Conservation (phyloP, 1,284 basidiomycete species). For the Ganoderma leucocontextum region DNA sequence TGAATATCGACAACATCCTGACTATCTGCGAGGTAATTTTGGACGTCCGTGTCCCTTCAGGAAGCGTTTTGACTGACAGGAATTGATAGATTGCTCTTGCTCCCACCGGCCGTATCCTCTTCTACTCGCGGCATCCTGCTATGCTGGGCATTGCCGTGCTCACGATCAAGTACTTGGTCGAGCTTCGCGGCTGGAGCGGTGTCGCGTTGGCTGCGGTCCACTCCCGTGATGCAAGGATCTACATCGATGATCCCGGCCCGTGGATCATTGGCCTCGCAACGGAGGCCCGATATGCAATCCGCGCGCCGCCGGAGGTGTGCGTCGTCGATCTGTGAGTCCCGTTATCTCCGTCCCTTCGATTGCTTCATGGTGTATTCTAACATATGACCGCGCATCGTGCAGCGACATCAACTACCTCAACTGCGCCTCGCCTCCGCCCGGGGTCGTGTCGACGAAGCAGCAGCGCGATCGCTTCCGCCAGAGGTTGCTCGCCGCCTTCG, state of each 20-base stretch:
- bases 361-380: constrained; percentile 9
- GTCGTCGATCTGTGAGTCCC: constrained; percentile 86
- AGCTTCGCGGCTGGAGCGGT: constrained; percentile 94
- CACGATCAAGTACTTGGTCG: constrained; percentile 92
- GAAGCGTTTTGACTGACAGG: constrained; percentile 11
- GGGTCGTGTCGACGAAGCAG: constrained; percentile 82
- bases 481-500: constrained; percentile 81
- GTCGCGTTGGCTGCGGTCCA: constrained; percentile 88
- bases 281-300: constrained; percentile 83
- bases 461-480: constrained; percentile 87
- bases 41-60: neutral
- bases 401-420: constrained; percentile 92
- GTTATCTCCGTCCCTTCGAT: constrained; percentile 14
- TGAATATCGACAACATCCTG: constrained; percentile 94
- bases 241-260: constrained; percentile 87
- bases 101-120: constrained; percentile 91
- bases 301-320: constrained; percentile 84
- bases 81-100: constrained; percentile 81
- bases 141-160: constrained; percentile 92
- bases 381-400: constrained; percentile 9
- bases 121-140: constrained; percentile 90
- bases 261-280: constrained; percentile 94
- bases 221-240: constrained; percentile 89
- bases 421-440: constrained; percentile 82
- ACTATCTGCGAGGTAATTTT: constrained; percentile 85